phyloP scores from a whole-genome alignment of 192 early-diverging fungal species.

The Rhizophlyctis rosea region DNA sequence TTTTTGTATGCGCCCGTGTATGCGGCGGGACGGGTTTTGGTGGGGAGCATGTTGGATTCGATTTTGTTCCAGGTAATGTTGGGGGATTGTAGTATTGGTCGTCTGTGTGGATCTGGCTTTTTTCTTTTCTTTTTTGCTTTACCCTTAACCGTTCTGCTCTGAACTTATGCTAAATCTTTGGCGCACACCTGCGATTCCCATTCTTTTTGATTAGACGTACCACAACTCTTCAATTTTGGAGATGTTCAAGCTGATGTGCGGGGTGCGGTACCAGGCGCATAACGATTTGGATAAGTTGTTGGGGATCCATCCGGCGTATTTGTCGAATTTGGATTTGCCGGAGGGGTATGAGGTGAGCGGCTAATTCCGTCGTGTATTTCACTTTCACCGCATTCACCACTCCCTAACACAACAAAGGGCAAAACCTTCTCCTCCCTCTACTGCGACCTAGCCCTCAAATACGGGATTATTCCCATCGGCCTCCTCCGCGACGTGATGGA shows the following conservation, averaged over 20 bases:
- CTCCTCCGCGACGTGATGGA: conserved; percentile 25
- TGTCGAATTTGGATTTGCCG: conserved; percentile 45
- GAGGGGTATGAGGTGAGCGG: conserved; percentile 34
- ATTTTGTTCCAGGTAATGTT: conserved; percentile 47
- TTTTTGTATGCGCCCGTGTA: conserved; percentile 57
- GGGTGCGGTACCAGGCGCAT: conserved; percentile 34
- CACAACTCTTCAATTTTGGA: conserved; percentile 57
- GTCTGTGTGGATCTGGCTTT: neutral
- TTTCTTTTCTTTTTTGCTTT: too few relatives aligned
- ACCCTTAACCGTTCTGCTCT: too few relatives aligned
- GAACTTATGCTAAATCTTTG: too few relatives aligned
- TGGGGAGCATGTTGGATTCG: conserved; percentile 50
- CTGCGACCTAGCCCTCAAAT: conserved; percentile 43
- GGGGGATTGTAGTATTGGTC: neutral
- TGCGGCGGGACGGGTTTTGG: conserved; percentile 62
- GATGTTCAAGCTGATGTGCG: conserved; percentile 61
- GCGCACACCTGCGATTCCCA: neutral
- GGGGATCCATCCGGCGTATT: conserved; percentile 27
- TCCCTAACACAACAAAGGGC: conserved; percentile 15
- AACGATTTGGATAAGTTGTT: conserved; percentile 13
- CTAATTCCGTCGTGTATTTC: neutral
- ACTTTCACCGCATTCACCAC: neutral
- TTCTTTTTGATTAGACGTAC: conserved; percentile 34
- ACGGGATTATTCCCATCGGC: conserved; percentile 57
- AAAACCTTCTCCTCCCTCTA: conserved; percentile 51